These are phyloP conservation scores for Dendrobium huoshanense DNA, from an alignment of 106 monocot genomes.

Conservation along the genomic window DNA sequence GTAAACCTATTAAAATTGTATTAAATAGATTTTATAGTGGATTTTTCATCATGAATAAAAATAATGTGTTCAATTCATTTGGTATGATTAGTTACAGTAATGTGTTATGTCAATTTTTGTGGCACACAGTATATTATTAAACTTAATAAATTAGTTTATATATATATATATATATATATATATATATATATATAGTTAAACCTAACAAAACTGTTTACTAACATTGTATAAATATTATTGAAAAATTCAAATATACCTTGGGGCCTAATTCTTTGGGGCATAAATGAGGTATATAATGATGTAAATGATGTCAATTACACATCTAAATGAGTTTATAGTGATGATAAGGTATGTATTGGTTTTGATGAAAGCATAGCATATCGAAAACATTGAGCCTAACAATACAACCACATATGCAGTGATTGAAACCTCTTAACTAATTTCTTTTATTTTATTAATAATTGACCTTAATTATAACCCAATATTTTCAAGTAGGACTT, in stretches of 20 bases:
- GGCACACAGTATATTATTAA: no score
- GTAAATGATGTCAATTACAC: conserved; percentile 37
- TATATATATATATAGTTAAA: conserved; percentile 13
- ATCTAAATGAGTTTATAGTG: conserved; percentile 38
- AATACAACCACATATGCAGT: conserved; percentile 25
- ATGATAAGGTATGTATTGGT: conserved; percentile 29
- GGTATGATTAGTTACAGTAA: no score
- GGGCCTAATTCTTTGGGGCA: conserved; percentile 14
- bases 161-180: no score
- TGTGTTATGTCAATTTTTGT: no score
- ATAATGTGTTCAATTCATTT: no score
- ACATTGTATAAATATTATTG: background rate
- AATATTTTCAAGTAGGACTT: no score
- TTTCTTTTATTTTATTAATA: conserved; percentile 7
- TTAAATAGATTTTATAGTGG: no score
- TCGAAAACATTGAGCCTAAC: conserved; percentile 39
- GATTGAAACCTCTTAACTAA: conserved; percentile 32
- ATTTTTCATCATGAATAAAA: no score
- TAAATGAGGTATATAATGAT: conserved; percentile 30
- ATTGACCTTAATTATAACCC: no score
- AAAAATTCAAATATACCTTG: conserved; percentile 9
- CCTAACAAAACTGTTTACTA: background rate
- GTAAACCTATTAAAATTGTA: no score
- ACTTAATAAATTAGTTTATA: no score
- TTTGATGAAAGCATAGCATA: conserved; percentile 31